A percentile compares a stretch with the other conserved stretches of the same genome.
Conservation (phyloP, 164 flowering plant genomes). For the Malania oleifera region DNA sequence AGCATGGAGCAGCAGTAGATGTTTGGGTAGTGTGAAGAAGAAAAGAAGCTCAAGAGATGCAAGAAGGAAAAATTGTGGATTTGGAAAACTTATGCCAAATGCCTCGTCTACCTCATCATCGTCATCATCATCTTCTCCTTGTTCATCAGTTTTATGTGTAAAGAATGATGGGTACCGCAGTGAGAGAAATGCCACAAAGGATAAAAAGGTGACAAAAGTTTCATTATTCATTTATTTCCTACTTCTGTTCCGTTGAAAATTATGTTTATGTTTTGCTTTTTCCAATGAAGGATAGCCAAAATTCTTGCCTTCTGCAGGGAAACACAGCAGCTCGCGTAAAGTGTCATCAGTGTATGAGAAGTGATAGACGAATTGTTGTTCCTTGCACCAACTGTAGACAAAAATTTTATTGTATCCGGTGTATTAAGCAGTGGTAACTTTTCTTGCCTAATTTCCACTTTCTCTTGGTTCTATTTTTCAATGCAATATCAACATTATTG, state of each 20-base stretch:
- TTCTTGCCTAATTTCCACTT: background rate
- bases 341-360: slow-evolving; percentile 62
- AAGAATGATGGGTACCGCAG: slow-evolving; percentile 9
- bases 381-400: slow-evolving; percentile 45
- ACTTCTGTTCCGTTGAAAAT: too few relatives aligned
- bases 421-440: slow-evolving; percentile 52
- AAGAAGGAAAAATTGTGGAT: background rate
- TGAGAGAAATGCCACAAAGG: slow-evolving; percentile 1
- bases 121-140: slow-evolving; percentile 17
- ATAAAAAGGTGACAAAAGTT: slow-evolving; percentile 15
- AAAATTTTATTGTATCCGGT: slow-evolving; percentile 43
- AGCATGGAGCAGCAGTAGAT: slow-evolving; percentile 4
- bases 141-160: slow-evolving; percentile 9
- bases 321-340: slow-evolving; percentile 2
- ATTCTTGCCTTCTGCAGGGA: slow-evolving; percentile 13
- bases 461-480: background rate
- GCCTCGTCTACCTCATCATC: slow-evolving; percentile 10
- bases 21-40: background rate
- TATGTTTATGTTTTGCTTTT: too few relatives aligned
- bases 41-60: slow-evolving; percentile 3
- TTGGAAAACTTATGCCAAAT: slow-evolving; percentile 3
- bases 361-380: slow-evolving; percentile 34
- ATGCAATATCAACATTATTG: background rate
- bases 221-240: too few relatives aligned
- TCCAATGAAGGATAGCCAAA: slow-evolving; percentile 6